Percentiles rank a stretch among this genome's conserved stretches.
Conservation (phyloP, 2,329 filamentous ascomycete species). For the Thelonectria olida region DNA sequence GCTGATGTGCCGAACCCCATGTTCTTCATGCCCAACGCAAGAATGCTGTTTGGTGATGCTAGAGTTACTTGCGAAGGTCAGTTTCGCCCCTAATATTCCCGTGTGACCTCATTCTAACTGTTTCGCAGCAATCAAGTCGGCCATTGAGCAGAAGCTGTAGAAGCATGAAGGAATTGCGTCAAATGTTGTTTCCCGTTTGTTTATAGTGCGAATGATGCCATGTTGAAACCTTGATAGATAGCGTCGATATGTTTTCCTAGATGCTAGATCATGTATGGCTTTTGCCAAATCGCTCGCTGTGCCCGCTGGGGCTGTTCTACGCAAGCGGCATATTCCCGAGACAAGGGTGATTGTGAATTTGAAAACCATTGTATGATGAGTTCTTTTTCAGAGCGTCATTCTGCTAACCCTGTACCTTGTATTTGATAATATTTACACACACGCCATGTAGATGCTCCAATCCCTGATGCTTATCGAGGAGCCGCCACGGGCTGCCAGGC, state of each 20-base stretch:
- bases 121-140: constrained; percentile 51
- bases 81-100: constrained; percentile 37
- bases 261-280: constrained; percentile 24
- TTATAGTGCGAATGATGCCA: constrained; percentile 26
- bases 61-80: constrained; percentile 83
- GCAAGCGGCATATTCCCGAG: constrained; percentile 17
- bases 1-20: constrained; percentile 92
- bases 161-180: constrained; percentile 5
- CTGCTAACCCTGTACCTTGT: constrained; percentile 33
- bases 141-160: constrained; percentile 48
- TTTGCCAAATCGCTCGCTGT: constrained; percentile 14
- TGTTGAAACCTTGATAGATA: constrained; percentile 34
- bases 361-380: constrained; percentile 16
- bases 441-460: constrained; percentile 12
- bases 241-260: constrained; percentile 31
- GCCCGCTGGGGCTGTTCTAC: background rate
- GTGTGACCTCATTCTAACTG: constrained; percentile 34
- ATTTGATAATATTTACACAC: constrained; percentile 45
- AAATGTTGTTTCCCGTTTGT: constrained; percentile 21
- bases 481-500: constrained; percentile 61
- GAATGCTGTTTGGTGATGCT: constrained; percentile 93
- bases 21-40: constrained; percentile 90
- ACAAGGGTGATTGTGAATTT: constrained; percentile 29
- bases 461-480: constrained; percentile 45
- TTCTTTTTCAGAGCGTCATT: constrained; percentile 21